These are phyloP conservation scores for Wakefieldia striispora DNA, from an alignment of 768 basidiomycete species.

Conservation along the genomic window DNA sequence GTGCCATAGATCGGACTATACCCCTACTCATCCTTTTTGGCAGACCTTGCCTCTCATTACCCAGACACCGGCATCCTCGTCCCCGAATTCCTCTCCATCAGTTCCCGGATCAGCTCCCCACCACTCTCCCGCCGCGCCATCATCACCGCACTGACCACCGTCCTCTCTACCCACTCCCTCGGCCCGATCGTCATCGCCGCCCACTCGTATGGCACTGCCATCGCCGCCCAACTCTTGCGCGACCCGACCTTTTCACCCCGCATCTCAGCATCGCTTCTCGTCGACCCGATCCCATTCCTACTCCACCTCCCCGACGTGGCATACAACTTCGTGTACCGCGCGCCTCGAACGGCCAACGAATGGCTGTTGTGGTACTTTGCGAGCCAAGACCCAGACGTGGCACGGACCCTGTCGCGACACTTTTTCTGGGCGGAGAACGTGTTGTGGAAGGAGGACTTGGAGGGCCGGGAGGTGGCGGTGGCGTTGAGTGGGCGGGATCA, in stretches of 20 bases:
- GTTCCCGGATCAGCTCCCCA: slow-evolving; percentile 56
- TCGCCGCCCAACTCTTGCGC: slow-evolving; percentile 54
- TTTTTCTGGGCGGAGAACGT: slow-evolving; percentile 69
- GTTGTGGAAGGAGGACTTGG: slow-evolving; percentile 58
- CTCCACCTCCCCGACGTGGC: slow-evolving; percentile 62
- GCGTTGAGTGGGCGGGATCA: slow-evolving; percentile 41
- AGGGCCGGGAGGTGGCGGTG: slow-evolving; percentile 30
- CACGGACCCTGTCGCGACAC: slow-evolving; percentile 53
- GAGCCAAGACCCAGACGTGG: slow-evolving; percentile 59
- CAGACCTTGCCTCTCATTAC: slow-evolving; percentile 40
- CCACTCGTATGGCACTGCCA: slow-evolving; percentile 64
- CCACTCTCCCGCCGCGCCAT: slow-evolving; percentile 43
- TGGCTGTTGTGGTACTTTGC: slow-evolving; percentile 72
- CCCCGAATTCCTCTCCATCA: slow-evolving; percentile 59
- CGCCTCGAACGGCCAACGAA: slow-evolving; percentile 50
- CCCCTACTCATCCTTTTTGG: slow-evolving; percentile 54
- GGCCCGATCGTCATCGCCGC: slow-evolving; percentile 43
- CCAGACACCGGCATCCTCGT: slow-evolving; percentile 57
- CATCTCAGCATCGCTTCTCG: slow-evolving; percentile 46
- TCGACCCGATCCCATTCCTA: slow-evolving; percentile 67
- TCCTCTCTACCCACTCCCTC: slow-evolving; percentile 44
- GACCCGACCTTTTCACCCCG: slow-evolving; percentile 29
- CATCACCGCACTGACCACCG: slow-evolving; percentile 40
- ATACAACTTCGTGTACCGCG: slow-evolving; percentile 64
- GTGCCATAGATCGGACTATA: slow-evolving; percentile 54